Evolutionary conservation across 306 rosid genomes (phyloP), one percentile per base, ranked within the genome.

Genomic region (Dicorynia guianensis): DNA sequence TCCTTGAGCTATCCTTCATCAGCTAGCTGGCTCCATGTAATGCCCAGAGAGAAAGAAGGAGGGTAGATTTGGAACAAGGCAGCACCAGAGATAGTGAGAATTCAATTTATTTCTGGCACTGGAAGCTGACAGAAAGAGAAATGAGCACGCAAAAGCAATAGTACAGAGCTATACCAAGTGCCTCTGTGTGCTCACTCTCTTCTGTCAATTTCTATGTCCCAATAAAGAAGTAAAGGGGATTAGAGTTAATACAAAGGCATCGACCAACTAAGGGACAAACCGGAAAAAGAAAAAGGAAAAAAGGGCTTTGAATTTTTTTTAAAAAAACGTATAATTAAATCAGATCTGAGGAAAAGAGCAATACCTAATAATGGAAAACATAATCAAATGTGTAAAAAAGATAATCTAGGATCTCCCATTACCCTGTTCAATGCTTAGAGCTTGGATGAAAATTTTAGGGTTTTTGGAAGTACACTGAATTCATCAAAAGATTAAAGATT

Each of bases 111-210:
- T 67, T 63, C 87, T 62, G 70, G 84, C 77, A 53, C 63, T 61
- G 91, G 88, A 84, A 89, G 38, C 63, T 88, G 98, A 93, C 98
- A 88, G 96, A 70, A 63, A 85, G 97, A 88, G 93, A 53, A 84
- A 82, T 85, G 90, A 91, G 98, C 98, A 93, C 98, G 59, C 98
- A 93, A 89, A 89, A 84, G 88, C 82, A 89, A 65, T 43, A 76
- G 76, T 82, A 87, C 85, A 87, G 7, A 42, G 8, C 69, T 82
- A 88, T 91, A 91, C 70, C 40, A 75, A 81, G 64, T 75, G 76
- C 91, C 85, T 82, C 96, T 89, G 85, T 89, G 97, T 93, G 98
- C 98, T 93, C 98, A 88, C 98, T 93, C 98, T 93, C 98, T 93
- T 93, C 98, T 93, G 98, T 93, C 98, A 93, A 91, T 87, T 89